Base-by-base conservation (phyloP, 1,139 yeast species). In the Pichia sp. region DNA sequence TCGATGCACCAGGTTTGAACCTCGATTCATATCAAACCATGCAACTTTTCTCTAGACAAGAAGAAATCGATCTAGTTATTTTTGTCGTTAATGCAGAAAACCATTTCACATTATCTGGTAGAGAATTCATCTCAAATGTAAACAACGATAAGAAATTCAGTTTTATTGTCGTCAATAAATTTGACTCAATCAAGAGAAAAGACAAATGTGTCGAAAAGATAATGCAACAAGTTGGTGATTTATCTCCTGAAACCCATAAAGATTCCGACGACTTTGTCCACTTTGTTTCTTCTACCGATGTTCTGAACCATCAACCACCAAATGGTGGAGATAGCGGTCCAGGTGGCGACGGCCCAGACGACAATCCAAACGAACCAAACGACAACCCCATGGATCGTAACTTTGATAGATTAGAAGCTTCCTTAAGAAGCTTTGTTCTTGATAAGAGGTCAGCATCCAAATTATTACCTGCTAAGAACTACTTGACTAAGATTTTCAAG, bases 1-100 rank as follows among this genome's bases (percentile, higher is more conserved):
- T 94, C 46, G 99, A 94, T 68, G 97, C 98, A 0, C 99, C 99
- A 0, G 99, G 99, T 0, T 73, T 94, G 51, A 94, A 94, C 62
- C 76, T 90, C 76, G 98, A 93, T 61, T 87, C 94, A 12, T 85
- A 85, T 58, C 96, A 89, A 64, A 94, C 99, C 0, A 88, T 97
- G 1, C 96, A 91, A 61, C 91, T 94, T 0, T 91, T 91, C 65
- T 85, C 97, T 4, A 79, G 98, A 53, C 99, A 94, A 67, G 99
- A 94, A 61, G 99, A 94, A 62, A 94, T 94, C 56, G 99, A 94
- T 64, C 73, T 94, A 58, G 96, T 94, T 9, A 93, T 94, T 0
- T 94, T 94, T 70, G 99, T 94, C 5, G 96, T 94, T 5, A 87
- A 86, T 63, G 96, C 99, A 0, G 98, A 91, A 61, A 94, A 94